Conservation (phyloP, 2,329 filamentous ascomycete genomes). For the Fusarium sp. region DNA sequence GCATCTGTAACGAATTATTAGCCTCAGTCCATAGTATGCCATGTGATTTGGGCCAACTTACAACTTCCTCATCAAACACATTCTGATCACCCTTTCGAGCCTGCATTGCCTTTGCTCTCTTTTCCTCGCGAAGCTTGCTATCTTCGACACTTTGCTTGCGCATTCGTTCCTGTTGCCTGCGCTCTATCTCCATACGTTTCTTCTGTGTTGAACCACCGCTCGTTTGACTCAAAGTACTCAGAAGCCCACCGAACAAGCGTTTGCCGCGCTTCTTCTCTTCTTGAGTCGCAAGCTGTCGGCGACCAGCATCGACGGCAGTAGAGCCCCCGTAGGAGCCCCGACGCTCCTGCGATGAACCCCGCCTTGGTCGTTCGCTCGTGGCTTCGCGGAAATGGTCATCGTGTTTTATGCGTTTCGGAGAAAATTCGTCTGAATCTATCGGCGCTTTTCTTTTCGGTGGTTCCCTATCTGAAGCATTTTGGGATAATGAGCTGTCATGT, state of each 20-base stretch:
- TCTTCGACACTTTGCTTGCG: conserved; percentile 79
- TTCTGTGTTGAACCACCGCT: conserved; percentile 71
- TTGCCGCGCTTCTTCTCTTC: conserved; percentile 89
- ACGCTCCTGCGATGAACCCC: conserved; percentile 26
- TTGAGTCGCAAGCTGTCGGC: conserved; percentile 51
- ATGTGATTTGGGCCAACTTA: conserved; percentile 58
- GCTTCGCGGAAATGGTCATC: conserved; percentile 35
- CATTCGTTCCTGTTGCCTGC: conserved; percentile 80
- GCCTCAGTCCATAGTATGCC: background rate
- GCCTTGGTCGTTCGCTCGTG: conserved; percentile 25
- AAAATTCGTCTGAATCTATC: conserved; percentile 29
- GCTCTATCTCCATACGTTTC: conserved; percentile 83
- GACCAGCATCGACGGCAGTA: conserved; percentile 29
- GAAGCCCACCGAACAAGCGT: conserved; percentile 84
- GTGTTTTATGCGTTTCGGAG: conserved; percentile 46
- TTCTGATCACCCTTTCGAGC: conserved; percentile 76
- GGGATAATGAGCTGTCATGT: conserved; percentile 2
- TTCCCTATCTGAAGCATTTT: conserved; percentile 17
- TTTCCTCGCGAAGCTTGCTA: conserved; percentile 73
- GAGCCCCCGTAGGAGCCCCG: conserved; percentile 22
- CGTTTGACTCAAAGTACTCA: conserved; percentile 82
- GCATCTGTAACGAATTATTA: conserved; percentile 72
- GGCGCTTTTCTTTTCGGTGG: conserved; percentile 49
- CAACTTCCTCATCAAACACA: conserved; percentile 79
- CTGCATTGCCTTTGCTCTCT: conserved; percentile 69